Evolutionary conservation across 306 rosid species (phyloP).

Genomic region (Cajanus cajan): DNA sequence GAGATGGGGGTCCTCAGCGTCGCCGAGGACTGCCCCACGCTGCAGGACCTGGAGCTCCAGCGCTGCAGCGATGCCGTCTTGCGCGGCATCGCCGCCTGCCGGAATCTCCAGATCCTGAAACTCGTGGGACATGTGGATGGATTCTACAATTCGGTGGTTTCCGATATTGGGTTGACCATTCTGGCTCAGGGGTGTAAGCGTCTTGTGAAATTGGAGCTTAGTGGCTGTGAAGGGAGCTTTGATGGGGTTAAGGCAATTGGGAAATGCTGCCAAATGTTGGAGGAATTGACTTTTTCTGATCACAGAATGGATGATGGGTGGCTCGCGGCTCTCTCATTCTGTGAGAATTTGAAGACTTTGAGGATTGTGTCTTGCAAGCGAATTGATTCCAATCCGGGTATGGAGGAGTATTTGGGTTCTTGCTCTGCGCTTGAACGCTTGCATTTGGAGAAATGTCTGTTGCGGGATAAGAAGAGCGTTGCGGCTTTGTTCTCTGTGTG

Average conservation of each 20-base stretch:
- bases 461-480: slow-evolving; percentile 58
- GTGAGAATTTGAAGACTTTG: slow-evolving; percentile 84
- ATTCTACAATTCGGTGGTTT: slow-evolving; percentile 62
- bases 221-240: slow-evolving; percentile 90
- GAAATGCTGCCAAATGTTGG: slow-evolving; percentile 91
- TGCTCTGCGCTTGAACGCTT: slow-evolving; percentile 74
- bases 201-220: slow-evolving; percentile 86
- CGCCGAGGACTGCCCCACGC: slow-evolving; percentile 78
- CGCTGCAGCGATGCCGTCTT: slow-evolving; percentile 68
- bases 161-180: slow-evolving; percentile 91
- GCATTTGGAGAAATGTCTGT: slow-evolving; percentile 76
- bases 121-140: slow-evolving; percentile 71
- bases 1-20: slow-evolving; percentile 74
- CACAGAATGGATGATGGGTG: slow-evolving; percentile 94
- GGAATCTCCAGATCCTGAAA: slow-evolving; percentile 77
- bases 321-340: slow-evolving; percentile 70
- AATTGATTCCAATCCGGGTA: slow-evolving; percentile 61
- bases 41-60: slow-evolving; percentile 82
- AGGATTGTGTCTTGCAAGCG: slow-evolving; percentile 66
- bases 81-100: slow-evolving; percentile 79
- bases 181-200: slow-evolving; percentile 91
- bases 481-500: slow-evolving; percentile 66
- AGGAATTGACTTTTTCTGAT: slow-evolving; percentile 75
- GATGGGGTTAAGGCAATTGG: slow-evolving; percentile 96
- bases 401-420: slow-evolving; percentile 63